Evolutionary conservation across 129 eudicot species (phyloP).

Genomic region (Artemisia tridentata): DNA sequence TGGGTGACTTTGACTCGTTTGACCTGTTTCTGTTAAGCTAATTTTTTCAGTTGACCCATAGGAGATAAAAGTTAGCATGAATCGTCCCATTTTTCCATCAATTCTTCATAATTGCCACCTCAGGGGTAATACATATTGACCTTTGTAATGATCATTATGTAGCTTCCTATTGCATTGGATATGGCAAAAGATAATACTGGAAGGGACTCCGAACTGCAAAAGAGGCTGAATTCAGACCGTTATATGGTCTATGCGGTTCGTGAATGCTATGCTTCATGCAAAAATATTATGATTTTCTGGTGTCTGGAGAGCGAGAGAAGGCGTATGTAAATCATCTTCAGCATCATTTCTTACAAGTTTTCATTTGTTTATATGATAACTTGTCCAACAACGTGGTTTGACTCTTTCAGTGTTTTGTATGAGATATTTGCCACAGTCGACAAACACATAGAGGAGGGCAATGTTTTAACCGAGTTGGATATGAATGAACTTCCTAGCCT

Average conservation of each 20-base stretch:
- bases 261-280: conserved; percentile 91
- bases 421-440: conserved; percentile 72
- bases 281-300: conserved; percentile 67
- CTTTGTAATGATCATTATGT: conserved; percentile 23
- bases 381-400: conserved; percentile 8
- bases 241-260: conserved; percentile 78
- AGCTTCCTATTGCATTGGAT: conserved; percentile 98
- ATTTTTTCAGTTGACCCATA: not conserved
- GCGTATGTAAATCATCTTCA: conserved; percentile 47
- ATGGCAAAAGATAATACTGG: conserved; percentile 97
- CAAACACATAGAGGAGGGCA: conserved; percentile 47
- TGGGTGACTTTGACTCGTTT: not conserved
- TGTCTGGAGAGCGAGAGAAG: conserved; percentile 66
- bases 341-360: not conserved
- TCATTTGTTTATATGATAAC: conserved; percentile 10
- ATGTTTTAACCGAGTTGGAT: conserved; percentile 50
- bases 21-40: not conserved
- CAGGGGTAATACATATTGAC: conserved; percentile 2
- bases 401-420: conserved; percentile 43
- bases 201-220: conserved; percentile 72
- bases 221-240: conserved; percentile 63
- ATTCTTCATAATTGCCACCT: not conserved
- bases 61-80: not conserved
- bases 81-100: not conserved
- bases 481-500: conserved; percentile 70